Base-by-base conservation (phyloP, 1,139 yeast species). In the Zygoascus hellenicus region DNA sequence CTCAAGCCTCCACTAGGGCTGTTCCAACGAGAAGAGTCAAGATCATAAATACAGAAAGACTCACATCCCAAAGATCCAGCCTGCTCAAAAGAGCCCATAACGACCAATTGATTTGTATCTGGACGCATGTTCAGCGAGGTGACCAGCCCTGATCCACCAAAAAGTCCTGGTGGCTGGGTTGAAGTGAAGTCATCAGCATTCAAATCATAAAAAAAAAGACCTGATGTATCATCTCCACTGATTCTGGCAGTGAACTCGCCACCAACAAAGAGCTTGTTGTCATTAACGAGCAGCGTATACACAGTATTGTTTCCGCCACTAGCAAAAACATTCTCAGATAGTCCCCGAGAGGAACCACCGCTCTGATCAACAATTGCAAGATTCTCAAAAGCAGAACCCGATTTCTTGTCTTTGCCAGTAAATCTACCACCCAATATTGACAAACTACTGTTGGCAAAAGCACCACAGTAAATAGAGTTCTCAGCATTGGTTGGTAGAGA, bases 11-110 rank as follows among this genome's bases (percentile, higher is more conserved):
- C 67, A 30, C 69, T 68, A 39, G 74, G 70, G 2, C 78, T 67
- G 38, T 67, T 69, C 92, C 87, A 83, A 42, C 77, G 70, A 3
- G 75, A 74, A 38, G 70, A 69, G 2, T 66, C 63, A 49, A 83
- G 64, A 56, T 83, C 84, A 61, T 80, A 88, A 38, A 84, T 68
- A 61, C 96, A 87, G 43, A 88, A 65, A 1, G 80, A 76, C 2
- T 70, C 65, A 66, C 96, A 88, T 40, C 70, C 67, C 51, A 77
- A 66, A 7, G 80, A 70, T 0, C 85, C 82, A 2, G 84, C 83
- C 33, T 70, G 64, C 29, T 73, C 74, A 58, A 87, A 87, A 42
- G 78, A 71, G 16, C 98, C 98, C 43, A 87, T 96, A 9, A 87
- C 84, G 35, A 88, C 70, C 15, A 89, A 63, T 19, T 75, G 71